Evolutionary conservation across 345 rosid genomes (phyloP), one percentile per base, ranked within the genome.

Genomic region (Geranium rotundifolium): DNA sequence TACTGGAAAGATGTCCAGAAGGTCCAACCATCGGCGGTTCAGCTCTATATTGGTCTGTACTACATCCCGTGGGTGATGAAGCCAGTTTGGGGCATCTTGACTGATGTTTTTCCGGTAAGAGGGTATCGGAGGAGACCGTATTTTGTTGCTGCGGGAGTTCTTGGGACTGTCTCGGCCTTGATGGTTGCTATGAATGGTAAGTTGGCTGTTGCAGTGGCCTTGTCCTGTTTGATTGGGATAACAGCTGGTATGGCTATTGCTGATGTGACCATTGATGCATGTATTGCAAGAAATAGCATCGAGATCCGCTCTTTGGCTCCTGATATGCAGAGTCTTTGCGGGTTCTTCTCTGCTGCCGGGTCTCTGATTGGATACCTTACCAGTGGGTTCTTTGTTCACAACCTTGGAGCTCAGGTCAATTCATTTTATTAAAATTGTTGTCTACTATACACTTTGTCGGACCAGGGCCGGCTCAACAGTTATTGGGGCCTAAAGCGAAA

Each of bases 211-310:
- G 73, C 75, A 20, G 60, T 80, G 68, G 95, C 88, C 2, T 75
- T 87, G 80, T 64, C 63, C 63, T 85, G 88, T 63, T 73, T 89
- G 76, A 17, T 80, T 46, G 96, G 96, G 61, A 72, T 87, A 27
- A 58, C 88, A 30, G 88, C 88, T 13, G 84, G 81, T 23, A 54
- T 89, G 79, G 96, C 96, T 1, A 85, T 85, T 31, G 89, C 89
- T n/a, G 91, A 89, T 62, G 95, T 87, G 29, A 86, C 82, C 2
- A 89, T 87, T 61, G 96, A 89, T 74, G 96, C 96, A 12, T 85
- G 96, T 77, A 82, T 89, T 66, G 96, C 95, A 13, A 82, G 67
- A 57, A 84, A 85, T 65, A 86, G 91, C 37, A 86, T 89, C 54
- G 77, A 76, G 75, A 63, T 79, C 23, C 66, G 80, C 30, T 64